Evolutionary conservation across 225 moss, liverwort and hornwort species (phyloP).

Genomic region (Sphagnum contortum): DNA sequence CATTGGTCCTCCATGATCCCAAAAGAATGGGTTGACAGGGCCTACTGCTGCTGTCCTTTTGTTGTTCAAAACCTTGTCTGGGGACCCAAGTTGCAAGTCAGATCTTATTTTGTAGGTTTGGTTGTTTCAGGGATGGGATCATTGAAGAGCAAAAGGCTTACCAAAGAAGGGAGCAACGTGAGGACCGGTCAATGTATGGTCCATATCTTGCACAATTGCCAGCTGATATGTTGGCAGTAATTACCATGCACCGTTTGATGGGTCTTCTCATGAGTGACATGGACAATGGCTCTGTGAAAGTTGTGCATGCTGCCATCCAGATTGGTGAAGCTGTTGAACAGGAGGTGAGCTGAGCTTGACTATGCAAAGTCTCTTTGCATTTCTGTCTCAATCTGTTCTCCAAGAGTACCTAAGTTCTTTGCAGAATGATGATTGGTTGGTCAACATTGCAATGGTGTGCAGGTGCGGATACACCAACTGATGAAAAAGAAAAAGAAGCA

Average conservation of each 20-base stretch:
- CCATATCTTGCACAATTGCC: conserved; percentile 63
- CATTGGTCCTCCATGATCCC: too few relatives aligned
- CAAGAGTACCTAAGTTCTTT: too few relatives aligned
- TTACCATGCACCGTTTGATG: conserved; percentile 84
- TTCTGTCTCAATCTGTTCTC: too few relatives aligned
- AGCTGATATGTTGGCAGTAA: conserved; percentile 81
- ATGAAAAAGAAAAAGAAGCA: conserved; percentile 42
- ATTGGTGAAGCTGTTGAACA: conserved; percentile 87
- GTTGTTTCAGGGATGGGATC: conserved; percentile 29
- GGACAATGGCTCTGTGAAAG: conserved; percentile 53
- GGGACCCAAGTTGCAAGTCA: too few relatives aligned
- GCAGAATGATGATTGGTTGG: too few relatives aligned
- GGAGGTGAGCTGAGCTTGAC: conserved; percentile 28
- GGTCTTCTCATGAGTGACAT: conserved; percentile 62
- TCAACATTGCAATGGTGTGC: conserved; percentile 4
- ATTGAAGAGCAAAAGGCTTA: conserved; percentile 50
- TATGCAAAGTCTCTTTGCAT: too few relatives aligned
- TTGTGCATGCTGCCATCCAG: conserved; percentile 49
- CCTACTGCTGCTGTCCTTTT: too few relatives aligned
- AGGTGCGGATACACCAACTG: conserved; percentile 63
- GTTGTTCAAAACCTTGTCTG: too few relatives aligned
- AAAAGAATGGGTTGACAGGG: too few relatives aligned
- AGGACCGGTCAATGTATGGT: conserved; percentile 57
- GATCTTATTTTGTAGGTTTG: too few relatives aligned
- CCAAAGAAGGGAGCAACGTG: conserved; percentile 29